Conservation (phyloP, 1,284 basidiomycete species). For the Cryptococcus neoformans region DNA sequence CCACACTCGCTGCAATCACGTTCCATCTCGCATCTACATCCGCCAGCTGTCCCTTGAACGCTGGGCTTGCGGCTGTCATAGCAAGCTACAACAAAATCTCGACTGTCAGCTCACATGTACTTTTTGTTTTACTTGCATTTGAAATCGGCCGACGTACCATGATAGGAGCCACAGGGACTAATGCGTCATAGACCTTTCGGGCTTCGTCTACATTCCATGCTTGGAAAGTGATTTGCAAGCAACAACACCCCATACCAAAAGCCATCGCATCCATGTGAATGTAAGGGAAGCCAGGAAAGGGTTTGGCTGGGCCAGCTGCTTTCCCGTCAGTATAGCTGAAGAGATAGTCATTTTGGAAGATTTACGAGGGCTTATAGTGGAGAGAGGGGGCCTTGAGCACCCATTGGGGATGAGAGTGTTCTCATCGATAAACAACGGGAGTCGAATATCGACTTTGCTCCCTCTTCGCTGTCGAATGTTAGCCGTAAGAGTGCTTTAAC, state of each 20-base stretch:
- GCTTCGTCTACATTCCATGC: slow-evolving; percentile 91
- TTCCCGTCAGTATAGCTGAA: neutral
- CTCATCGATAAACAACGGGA: slow-evolving; percentile 87
- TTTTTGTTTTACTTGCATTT: too few species aligned
- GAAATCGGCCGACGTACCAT: slow-evolving; percentile 58
- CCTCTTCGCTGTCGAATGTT: slow-evolving; percentile 90
- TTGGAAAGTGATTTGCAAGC: slow-evolving; percentile 97
- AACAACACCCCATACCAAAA: slow-evolving; percentile 99
- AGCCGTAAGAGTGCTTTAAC: slow-evolving; percentile 79
- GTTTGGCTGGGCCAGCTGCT: slow-evolving; percentile 41
- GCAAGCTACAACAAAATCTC: slow-evolving; percentile 62
- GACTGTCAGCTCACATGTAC: neutral
- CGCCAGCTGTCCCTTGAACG: slow-evolving; percentile 90
- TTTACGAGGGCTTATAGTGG: neutral
- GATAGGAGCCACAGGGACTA: slow-evolving; percentile 91
- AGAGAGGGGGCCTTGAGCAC: slow-evolving; percentile 13
- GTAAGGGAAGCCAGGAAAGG: slow-evolving; percentile 56
- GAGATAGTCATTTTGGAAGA: neutral
- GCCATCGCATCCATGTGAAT: slow-evolving; percentile 99
- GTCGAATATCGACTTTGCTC: slow-evolving; percentile 92
- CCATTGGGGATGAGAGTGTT: slow-evolving; percentile 57
- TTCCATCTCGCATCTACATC: slow-evolving; percentile 99
- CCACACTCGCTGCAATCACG: slow-evolving; percentile 94
- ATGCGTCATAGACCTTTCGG: slow-evolving; percentile 86
- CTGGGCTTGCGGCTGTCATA: slow-evolving; percentile 87